Evolutionary conservation across 352 stramenopile species (phyloP).

Genomic region (Phytophthora pluvialis): DNA sequence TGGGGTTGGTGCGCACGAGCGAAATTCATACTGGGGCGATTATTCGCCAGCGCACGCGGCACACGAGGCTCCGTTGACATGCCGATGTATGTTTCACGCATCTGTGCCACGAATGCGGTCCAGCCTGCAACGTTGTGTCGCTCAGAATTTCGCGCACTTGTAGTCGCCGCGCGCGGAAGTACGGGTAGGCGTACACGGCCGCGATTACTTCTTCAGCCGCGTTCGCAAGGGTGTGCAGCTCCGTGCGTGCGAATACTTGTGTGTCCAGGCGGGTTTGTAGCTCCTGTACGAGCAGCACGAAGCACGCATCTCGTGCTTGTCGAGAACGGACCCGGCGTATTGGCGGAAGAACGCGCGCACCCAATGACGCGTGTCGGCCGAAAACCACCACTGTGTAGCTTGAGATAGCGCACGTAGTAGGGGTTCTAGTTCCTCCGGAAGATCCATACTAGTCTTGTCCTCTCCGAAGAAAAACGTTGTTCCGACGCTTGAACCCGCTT

Average conservation of each 20-base stretch:
- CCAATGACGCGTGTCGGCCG: slow-evolving; percentile 44
- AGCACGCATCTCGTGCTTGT: slow-evolving; percentile 57
- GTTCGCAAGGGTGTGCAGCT: slow-evolving; percentile 42
- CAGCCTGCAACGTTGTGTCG: slow-evolving; percentile 54
- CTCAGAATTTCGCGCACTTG: slow-evolving; percentile 53
- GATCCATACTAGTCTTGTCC: no score
- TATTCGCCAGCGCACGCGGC: neutral
- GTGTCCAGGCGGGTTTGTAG: slow-evolving; percentile 49
- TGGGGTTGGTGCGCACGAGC: slow-evolving; percentile 12
- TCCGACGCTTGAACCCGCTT: no score
- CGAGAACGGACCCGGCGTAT: slow-evolving; percentile 30
- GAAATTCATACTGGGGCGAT: slow-evolving; percentile 10
- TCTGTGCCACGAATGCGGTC: slow-evolving; percentile 59
- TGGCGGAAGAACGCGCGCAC: slow-evolving; percentile 45
- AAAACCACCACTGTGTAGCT: slow-evolving; percentile 59
- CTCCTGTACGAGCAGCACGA: slow-evolving; percentile 44
- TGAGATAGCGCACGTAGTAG: no score
- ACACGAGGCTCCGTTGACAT: slow-evolving; percentile 12
- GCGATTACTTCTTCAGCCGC: slow-evolving; percentile 59
- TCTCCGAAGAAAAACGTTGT: no score
- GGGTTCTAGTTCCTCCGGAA: no score
- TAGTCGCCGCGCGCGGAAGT: slow-evolving; percentile 46
- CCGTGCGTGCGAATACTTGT: no score
- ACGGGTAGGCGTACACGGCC: slow-evolving; percentile 58
- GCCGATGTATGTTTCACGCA: slow-evolving; percentile 57